Percentiles rank a stretch among this genome's conserved stretches.
phyloP scores from a whole-genome alignment of 768 basidiomycete genomes.

The Tylopilus cervinicoccineus region DNA sequence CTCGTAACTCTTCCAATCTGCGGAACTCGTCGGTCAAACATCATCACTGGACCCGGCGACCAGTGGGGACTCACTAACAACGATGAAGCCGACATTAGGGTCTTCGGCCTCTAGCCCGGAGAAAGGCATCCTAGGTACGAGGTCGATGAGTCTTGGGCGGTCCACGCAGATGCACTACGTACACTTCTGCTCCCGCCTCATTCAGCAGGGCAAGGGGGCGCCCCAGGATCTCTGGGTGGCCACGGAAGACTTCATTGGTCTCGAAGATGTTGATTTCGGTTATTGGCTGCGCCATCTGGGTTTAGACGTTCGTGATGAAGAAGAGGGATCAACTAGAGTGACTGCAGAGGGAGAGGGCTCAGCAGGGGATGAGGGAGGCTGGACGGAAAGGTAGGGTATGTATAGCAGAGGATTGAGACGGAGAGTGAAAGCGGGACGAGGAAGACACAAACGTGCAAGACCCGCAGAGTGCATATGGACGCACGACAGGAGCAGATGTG shows the following conservation, averaged over 20 bases:
- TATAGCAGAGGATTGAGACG: no score
- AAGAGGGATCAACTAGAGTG: background rate
- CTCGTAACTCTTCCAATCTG: slow-evolving; percentile 11
- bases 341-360: no score
- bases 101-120: slow-evolving; percentile 5
- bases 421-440: no score
- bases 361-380: no score
- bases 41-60: background rate
- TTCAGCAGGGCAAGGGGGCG: background rate
- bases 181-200: slow-evolving; percentile 2
- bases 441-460: no score
- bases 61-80: slow-evolving; percentile 3
- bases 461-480: no score
- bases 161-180: background rate
- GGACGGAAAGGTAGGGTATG: no score
- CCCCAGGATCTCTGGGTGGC: background rate
- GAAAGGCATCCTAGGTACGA: background rate
- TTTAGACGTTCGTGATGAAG: background rate
- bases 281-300: background rate
- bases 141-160: background rate
- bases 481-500: no score
- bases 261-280: slow-evolving; percentile 9
- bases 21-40: background rate
- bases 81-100: background rate
- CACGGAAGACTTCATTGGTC: background rate